A percentile compares a stretch with the other conserved stretches of the same genome.
Evolutionary conservation across 2,329 filamentous ascomycete genomes (phyloP).

Genomic region (Fusarium begoniae): DNA sequence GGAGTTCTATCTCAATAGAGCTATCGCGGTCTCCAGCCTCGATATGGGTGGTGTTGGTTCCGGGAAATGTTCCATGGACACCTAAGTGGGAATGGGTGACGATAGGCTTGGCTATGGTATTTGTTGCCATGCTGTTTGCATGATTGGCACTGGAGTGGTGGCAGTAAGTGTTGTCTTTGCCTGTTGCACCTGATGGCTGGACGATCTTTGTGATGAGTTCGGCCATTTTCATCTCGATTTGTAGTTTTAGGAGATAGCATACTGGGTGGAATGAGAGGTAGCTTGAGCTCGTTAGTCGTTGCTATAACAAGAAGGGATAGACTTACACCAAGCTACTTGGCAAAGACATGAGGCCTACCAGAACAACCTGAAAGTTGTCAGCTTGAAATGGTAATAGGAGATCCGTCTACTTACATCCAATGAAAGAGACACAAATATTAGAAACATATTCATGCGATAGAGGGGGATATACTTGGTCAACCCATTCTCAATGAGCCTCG

Average conservation of each 20-base stretch:
- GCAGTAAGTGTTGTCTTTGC: slow-evolving; percentile 17
- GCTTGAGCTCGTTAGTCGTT: no score
- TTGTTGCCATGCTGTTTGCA: neutral
- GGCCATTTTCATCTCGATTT: slow-evolving; percentile 62
- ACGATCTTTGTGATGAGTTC: slow-evolving; percentile 55
- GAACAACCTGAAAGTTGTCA: no score
- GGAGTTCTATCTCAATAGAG: neutral
- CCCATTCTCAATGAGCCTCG: slow-evolving; percentile 56
- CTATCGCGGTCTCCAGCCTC: slow-evolving; percentile 18
- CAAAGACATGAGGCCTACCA: slow-evolving; percentile 44
- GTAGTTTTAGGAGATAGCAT: slow-evolving; percentile 58
- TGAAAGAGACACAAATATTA: slow-evolving; percentile 40
- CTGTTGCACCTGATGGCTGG: neutral
- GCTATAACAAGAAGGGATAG: no score
- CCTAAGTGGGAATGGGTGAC: neutral
- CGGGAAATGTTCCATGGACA: neutral
- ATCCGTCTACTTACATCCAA: no score
- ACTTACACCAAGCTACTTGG: slow-evolving; percentile 41
- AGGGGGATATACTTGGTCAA: slow-evolving; percentile 59
- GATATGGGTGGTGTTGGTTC: neutral
- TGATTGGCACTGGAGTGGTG: neutral
- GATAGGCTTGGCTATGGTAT: neutral
- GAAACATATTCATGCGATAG: slow-evolving; percentile 45
- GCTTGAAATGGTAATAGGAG: no score
- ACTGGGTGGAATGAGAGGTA: slow-evolving; percentile 56